These are phyloP conservation scores for Cladosporium velox DNA, from an alignment of 2,329 filamentous ascomycete species.

Conservation along the genomic window DNA sequence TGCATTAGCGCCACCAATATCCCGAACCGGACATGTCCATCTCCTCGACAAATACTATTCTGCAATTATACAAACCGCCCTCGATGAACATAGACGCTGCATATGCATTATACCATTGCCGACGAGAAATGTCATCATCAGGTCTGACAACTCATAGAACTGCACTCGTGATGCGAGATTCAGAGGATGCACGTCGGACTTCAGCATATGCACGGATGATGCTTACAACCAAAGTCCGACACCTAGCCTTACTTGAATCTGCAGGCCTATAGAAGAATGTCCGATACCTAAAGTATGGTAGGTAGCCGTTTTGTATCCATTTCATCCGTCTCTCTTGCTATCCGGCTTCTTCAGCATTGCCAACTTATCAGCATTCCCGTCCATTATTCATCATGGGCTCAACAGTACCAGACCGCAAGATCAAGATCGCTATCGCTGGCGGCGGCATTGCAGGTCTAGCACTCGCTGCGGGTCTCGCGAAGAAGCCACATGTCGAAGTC, in stretches of 20 bases:
- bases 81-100: neutral
- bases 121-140: neutral
- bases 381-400: conserved; percentile 11
- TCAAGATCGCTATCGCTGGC: conserved; percentile 52
- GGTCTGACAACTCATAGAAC: neutral
- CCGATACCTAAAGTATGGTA: neutral
- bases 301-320: neutral
- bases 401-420: conserved; percentile 23
- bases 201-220: conserved; percentile 15
- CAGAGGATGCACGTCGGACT: neutral
- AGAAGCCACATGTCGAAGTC: conserved; percentile 46
- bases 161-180: neutral
- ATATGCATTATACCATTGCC: neutral
- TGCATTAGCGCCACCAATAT: conserved; percentile 11
- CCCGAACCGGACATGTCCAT: neutral
- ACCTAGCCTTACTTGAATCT: conserved; percentile 11
- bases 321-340: neutral
- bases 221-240: conserved; percentile 12
- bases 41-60: neutral
- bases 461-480: conserved; percentile 49
- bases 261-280: conserved; percentile 14
- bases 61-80: neutral
- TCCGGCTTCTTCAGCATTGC: neutral
- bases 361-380: too few relatives aligned
- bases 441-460: conserved; percentile 56